Percentiles rank a stretch among this genome's conserved stretches.
Conservation (phyloP, 306 rosid species). For the Quercus rubra region DNA sequence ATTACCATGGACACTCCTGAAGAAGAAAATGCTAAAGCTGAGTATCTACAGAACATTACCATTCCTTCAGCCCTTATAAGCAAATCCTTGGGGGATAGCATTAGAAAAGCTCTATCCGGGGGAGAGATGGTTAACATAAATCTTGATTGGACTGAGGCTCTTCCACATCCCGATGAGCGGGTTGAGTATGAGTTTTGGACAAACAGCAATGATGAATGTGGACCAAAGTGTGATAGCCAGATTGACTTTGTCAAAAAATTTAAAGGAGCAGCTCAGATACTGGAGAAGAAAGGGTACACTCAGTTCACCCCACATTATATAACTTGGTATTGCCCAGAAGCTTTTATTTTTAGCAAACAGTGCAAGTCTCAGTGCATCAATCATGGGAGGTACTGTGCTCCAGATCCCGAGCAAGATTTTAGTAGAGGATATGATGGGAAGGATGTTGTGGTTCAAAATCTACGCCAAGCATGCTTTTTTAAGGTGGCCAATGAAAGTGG, state of each 20-base stretch:
- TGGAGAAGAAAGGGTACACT: conserved; percentile 79
- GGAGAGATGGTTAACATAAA: conserved; percentile 71
- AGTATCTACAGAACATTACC: conserved; percentile 64
- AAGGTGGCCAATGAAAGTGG: conserved; percentile 92
- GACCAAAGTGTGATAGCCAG: conserved; percentile 81
- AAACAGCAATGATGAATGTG: conserved; percentile 93
- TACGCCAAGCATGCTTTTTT: conserved; percentile 89
- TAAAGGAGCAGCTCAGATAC: conserved; percentile 89
- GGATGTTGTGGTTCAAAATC: conserved; percentile 88
- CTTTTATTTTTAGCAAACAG: conserved; percentile 69
- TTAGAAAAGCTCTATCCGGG: conserved; percentile 60
- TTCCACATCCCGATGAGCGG: conserved; percentile 97
- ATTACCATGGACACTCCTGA: conserved; percentile 98
- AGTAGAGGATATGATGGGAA: conserved; percentile 89
- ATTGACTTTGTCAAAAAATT: conserved; percentile 70
- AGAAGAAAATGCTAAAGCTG: conserved; percentile 56
- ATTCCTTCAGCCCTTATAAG: conserved; percentile 90
- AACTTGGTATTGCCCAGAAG: conserved; percentile 93
- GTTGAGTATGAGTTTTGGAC: conserved; percentile 98
- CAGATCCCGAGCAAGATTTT: conserved; percentile 96
- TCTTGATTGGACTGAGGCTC: conserved; percentile 97
- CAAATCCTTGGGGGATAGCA: conserved; percentile 73
- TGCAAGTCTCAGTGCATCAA: conserved; percentile 93
- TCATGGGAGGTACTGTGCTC: conserved; percentile 92
- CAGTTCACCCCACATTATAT: conserved; percentile 91